Base-by-base conservation (phyloP, 208 protist species). In the Jaenimonas drosophilae region DNA sequence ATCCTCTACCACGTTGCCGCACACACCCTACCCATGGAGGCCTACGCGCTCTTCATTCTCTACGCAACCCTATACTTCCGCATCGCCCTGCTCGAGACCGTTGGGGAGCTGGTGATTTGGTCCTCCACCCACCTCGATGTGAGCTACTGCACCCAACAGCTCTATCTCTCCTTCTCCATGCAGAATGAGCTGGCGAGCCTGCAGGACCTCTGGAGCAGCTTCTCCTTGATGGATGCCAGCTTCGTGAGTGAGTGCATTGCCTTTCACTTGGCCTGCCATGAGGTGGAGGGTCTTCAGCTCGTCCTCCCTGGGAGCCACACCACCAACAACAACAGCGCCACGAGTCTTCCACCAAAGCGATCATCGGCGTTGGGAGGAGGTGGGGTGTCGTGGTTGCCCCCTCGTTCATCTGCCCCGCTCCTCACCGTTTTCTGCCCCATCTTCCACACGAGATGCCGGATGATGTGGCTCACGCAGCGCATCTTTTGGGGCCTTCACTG, bases 391-490 rank as follows among this genome's bases (percentile, higher is more conserved):
- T 6, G 5, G 39, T 32, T 12, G 29, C 4, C 30, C n/a, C 6
- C 44, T 3, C 4, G 31, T 14, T 9, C 27, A 2, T 24, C 14
- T 14, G 20, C 30, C 21, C 44, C 17, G 16, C 21, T 3, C 44
- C 31, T 3, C 4, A 34, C 47, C 32, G 6, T 49, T 11, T 51
- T 49, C 36, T 33, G 16, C 30, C 51, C 45, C 20, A 6, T 60
- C 9, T 54, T 69, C 28, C 59, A 46, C 6, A 64, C 71, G 4
- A 53, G 49, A 24, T 87, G 82, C 57, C 69, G 54, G 41, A 85
- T 85, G 54, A 58, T 66, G 27, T 84, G 76, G 70, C 56, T 91
- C 2, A 48, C 85, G 49, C 64, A 79, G 56, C 65, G 67, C 31
- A 49, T 69, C 12, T 64, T 78, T 36, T 71, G 77, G 64, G 58